Percentiles rank a stretch among this genome's conserved stretches.
phyloP scores from a whole-genome alignment of 176 grass and related monocot genomes.

The Tillandsia fasciculata region DNA sequence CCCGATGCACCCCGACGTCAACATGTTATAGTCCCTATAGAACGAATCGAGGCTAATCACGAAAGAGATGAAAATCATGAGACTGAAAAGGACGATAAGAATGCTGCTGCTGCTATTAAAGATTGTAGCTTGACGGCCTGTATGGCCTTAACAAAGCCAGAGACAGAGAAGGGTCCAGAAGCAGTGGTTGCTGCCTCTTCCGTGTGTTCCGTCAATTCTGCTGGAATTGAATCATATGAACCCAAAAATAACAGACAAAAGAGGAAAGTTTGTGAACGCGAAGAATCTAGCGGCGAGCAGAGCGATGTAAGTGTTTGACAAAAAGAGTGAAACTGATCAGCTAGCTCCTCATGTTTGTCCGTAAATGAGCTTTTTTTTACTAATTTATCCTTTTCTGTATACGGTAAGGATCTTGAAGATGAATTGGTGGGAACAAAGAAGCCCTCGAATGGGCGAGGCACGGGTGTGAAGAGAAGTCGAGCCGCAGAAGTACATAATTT shows the following conservation, averaged over 20 bases:
- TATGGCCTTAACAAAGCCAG: background rate
- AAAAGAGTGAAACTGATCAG: background rate
- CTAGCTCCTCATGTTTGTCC: background rate
- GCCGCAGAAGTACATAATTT: constrained; percentile 44
- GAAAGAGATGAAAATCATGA: background rate
- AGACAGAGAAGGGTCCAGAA: constrained; percentile 9
- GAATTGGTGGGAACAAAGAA: constrained; percentile 15
- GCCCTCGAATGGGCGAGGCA: constrained; percentile 13
- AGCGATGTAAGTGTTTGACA: constrained; percentile 14
- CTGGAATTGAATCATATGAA: constrained; percentile 10
- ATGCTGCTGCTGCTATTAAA: background rate
- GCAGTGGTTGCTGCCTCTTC: constrained; percentile 9
- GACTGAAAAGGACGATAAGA: background rate
- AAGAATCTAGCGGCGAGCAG: constrained; percentile 22
- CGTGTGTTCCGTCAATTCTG: constrained; percentile 5
- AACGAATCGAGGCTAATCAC: background rate
- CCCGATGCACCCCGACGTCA: background rate
- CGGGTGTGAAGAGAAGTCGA: constrained; percentile 29
- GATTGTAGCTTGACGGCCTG: constrained; percentile 6
- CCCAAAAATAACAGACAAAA: background rate
- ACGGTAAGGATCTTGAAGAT: constrained; percentile 28
- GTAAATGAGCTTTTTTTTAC: background rate
- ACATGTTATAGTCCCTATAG: background rate
- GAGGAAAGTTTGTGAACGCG: constrained; percentile 30
- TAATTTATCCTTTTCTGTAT: background rate